A percentile compares a stretch with the other conserved stretches of the same genome.
Evolutionary conservation across 176 grass and related monocot species (phyloP).

Genomic region (Pontederia crassipes): DNA sequence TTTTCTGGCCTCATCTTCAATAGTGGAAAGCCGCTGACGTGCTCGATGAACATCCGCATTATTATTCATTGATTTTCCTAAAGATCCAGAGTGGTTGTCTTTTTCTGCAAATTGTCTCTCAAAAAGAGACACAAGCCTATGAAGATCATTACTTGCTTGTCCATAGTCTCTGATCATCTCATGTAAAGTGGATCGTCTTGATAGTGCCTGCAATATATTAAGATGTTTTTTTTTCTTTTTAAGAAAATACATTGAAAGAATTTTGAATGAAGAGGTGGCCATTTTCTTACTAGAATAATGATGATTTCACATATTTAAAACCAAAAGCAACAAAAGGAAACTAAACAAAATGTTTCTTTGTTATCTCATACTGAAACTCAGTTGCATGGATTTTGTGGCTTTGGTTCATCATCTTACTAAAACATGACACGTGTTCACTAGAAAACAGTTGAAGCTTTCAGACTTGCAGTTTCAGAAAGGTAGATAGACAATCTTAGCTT

Average conservation of each 20-base stretch:
- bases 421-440: too few species aligned
- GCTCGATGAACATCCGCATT: constrained; percentile 42
- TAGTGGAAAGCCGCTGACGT: constrained; percentile 41
- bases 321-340: background rate
- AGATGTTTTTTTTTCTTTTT: background rate
- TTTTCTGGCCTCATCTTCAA: constrained; percentile 56
- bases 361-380: too few species aligned
- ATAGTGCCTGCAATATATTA: constrained; percentile 57
- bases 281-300: background rate
- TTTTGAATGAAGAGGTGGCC: background rate
- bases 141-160: constrained; percentile 69
- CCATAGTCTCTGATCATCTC: constrained; percentile 66
- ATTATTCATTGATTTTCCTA: constrained; percentile 27
- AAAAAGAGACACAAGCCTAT: constrained; percentile 53
- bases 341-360: too few species aligned
- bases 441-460: too few species aligned
- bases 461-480: too few species aligned
- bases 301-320: background rate
- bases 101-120: constrained; percentile 42
- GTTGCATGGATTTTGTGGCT: too few species aligned
- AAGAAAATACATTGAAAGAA: too few species aligned
- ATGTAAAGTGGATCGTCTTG: constrained; percentile 76
- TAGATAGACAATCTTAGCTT: too few species aligned
- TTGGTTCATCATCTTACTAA: too few species aligned
- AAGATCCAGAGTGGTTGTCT: constrained; percentile 33